Base-by-base conservation (phyloP, 495 filamentous ascomycete genomes). In the Podospora australis region DNA sequence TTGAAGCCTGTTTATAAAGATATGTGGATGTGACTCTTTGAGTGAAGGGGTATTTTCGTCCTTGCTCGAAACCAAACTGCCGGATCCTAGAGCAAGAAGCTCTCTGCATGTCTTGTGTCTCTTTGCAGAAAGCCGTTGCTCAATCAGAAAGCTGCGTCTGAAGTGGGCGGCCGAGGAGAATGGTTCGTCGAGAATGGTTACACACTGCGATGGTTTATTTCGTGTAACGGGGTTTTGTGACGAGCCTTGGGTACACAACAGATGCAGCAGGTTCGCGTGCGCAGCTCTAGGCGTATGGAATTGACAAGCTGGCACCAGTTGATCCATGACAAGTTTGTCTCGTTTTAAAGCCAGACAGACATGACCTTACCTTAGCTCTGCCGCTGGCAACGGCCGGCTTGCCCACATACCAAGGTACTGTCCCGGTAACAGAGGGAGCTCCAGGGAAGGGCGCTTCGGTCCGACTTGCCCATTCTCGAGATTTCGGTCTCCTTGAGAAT, bases 401-500 rank as follows among this genome's bases (percentile, higher is more conserved):
- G n/a, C n/a, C n/a, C n/a, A n/a, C n/a, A n/a, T n/a, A n/a, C n/a
- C n/a, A n/a, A n/a, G n/a, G n/a, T n/a, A 29, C 8, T 11, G 16
- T 13, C 23, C 14, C 16, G 22, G 39, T 25, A 6, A 39, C 1
- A 16, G 7, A 13, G 19, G 32, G 11, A 39, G 32, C 11, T 32
- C 1, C 5, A 14, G 7, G 32, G 16, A 9, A 25, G 17, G 9
- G 49, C 49, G 42, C 34, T 25, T 52, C 49, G 49, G 49, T 24
- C 49, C 41, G 42, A 46, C 45, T 50, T 13, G 6, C 6, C 40
- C 34, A n/a, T n/a, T n/a, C n/a, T n/a, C n/a, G n/a, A n/a, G 4
- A n/a, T 16, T 4, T n/a, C 17, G 34, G n/a, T 4, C 13, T 6
- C n/a, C 17, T 36, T 36, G 34, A 16, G 34, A 36, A 36, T 6